These are phyloP conservation scores for Daldinia decipiens DNA, from an alignment of 495 filamentous ascomycete genomes.

Conservation along the genomic window DNA sequence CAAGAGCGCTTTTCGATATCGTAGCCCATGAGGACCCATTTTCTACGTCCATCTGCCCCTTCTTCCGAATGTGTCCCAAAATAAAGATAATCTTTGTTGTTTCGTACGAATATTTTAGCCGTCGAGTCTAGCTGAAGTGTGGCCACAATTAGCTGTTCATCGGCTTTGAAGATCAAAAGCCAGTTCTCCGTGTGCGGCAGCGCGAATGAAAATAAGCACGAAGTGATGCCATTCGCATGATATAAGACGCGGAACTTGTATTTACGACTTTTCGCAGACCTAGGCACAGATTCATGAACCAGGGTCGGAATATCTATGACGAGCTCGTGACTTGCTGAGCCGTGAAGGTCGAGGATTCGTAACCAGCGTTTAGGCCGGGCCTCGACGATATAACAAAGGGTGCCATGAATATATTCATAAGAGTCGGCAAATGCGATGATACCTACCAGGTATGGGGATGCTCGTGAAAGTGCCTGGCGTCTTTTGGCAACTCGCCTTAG, in stretches of 20 bases:
- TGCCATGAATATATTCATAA: slow-evolving; percentile 71
- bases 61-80: slow-evolving; percentile 70
- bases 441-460: slow-evolving; percentile 69
- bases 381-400: slow-evolving; percentile 68
- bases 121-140: slow-evolving; percentile 56
- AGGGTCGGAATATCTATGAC: slow-evolving; percentile 66
- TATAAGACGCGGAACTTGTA: slow-evolving; percentile 68
- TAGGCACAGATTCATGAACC: slow-evolving; percentile 48
- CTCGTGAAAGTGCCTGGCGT: slow-evolving; percentile 68
- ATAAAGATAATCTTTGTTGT: slow-evolving; percentile 71
- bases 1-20: slow-evolving; percentile 53
- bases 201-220: slow-evolving; percentile 61
- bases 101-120: slow-evolving; percentile 72
- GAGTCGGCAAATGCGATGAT: slow-evolving; percentile 68
- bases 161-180: slow-evolving; percentile 70
- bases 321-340: slow-evolving; percentile 60
- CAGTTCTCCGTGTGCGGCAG: slow-evolving; percentile 54
- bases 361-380: slow-evolving; percentile 58
- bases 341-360: slow-evolving; percentile 71
- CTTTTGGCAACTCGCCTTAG: slow-evolving; percentile 69
- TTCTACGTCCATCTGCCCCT: slow-evolving; percentile 61
- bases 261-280: slow-evolving; percentile 48
- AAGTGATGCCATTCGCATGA: slow-evolving; percentile 69
- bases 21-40: slow-evolving; percentile 71
- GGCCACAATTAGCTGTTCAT: slow-evolving; percentile 53